These are phyloP conservation scores for Circinella minor DNA, from an alignment of 371 early-diverging fungal genomes.

Conservation along the genomic window DNA sequence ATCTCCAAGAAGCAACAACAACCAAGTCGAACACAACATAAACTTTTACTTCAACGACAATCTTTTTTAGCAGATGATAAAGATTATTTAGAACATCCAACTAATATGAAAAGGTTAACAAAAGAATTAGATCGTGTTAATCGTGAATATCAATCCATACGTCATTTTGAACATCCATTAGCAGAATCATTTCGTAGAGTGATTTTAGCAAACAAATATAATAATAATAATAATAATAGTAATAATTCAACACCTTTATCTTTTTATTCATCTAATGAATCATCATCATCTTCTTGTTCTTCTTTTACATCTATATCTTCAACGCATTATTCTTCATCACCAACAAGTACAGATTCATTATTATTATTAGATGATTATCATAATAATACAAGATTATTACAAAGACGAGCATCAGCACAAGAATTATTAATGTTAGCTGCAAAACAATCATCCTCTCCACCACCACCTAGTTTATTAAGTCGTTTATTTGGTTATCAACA, in stretches of 20 bases:
- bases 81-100: constrained; percentile 54
- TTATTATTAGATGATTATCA: constrained; percentile 2
- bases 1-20: background rate
- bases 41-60: constrained; percentile 56
- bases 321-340: background rate
- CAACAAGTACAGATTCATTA: background rate
- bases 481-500: background rate
- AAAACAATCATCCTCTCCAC: background rate
- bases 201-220: constrained; percentile 11
- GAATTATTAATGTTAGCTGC: constrained; percentile 11
- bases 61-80: constrained; percentile 57
- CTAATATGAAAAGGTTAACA: constrained; percentile 52
- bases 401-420: constrained; percentile 20
- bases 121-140: constrained; percentile 60
- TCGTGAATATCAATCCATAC: constrained; percentile 49
- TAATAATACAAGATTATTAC: background rate
- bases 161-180: constrained; percentile 48
- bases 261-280: background rate
- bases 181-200: constrained; percentile 42
- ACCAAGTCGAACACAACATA: constrained; percentile 55
- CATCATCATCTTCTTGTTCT: background rate
- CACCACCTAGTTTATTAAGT: constrained; percentile 5
- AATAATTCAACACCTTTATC: background rate
- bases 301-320: background rate
- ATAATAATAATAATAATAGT: constrained; percentile 7